A percentile compares a stretch with the other conserved stretches of the same genome.
Conservation (phyloP, 495 filamentous ascomycete genomes). For the Diplogelasinospora grovesii region DNA sequence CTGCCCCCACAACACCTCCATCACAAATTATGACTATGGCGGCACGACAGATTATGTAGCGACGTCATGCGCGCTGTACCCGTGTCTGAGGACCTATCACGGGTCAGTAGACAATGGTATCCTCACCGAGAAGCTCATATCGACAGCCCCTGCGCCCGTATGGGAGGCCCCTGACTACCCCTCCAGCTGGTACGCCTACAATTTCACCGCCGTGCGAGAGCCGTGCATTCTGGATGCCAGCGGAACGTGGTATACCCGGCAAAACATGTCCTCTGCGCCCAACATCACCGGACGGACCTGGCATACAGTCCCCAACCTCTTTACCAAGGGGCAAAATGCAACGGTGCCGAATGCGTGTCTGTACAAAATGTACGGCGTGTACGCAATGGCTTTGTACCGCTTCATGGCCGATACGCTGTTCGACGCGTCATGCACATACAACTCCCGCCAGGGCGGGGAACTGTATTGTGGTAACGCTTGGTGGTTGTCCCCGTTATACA, state of each 20-base stretch:
- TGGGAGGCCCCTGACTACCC: background rate
- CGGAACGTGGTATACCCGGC: background rate
- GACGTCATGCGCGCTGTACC: background rate
- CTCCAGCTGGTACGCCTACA: background rate
- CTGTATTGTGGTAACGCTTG: background rate
- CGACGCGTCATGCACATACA: background rate
- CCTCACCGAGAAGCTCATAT: background rate
- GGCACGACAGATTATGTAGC: background rate
- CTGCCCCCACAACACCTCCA: background rate
- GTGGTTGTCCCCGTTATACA: background rate
- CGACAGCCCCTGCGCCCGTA: background rate
- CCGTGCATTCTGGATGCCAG: background rate
- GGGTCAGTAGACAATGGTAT: background rate
- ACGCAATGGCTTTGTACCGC: background rate
- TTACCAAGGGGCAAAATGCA: background rate
- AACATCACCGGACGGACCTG: background rate
- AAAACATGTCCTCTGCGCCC: background rate
- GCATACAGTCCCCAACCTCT: background rate
- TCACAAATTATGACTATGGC: no score
- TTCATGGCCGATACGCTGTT: background rate
- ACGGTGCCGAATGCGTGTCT: constrained; percentile 1
- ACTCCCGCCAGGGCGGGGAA: background rate
- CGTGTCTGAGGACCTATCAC: constrained; percentile 1
- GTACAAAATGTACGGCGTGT: background rate
- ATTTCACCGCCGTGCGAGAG: background rate